Base-by-base conservation (phyloP, 1,284 basidiomycete species). In the Ceratobasidium sp. region DNA sequence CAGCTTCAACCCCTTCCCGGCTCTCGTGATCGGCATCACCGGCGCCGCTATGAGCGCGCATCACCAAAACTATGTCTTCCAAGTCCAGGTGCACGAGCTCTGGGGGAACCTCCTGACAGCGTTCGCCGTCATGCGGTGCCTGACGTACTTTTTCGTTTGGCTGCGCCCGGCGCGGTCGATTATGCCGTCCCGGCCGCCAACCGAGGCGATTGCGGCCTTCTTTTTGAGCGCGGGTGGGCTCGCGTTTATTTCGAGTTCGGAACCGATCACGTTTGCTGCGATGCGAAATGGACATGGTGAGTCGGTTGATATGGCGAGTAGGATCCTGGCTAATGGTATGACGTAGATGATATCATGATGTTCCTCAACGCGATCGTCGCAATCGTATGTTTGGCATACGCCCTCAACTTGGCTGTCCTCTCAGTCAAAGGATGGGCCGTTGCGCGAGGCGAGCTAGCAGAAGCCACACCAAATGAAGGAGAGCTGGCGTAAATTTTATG, bases 1-100 rank as follows among this genome's bases (percentile, higher is more conserved):
- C 22, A 93, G 91, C 81, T 97, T 97, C 83, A 98, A 98, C 81
- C 95, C 96, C 0, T 95, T 98, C 85, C 95, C 95, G 1, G 95
- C 95, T 0, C 86, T 98, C 41, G 92, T 95, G 58, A 96, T 98
- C 76, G 96, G 94, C 54, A 89, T 97, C 48, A 98, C 96, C 2
- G 96, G 97, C 41, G 87, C 93, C 4, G 96, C 95, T 0, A 98
- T 98, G 97, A 89, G 93, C n/a, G 94, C 95, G 0, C 96, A 98
- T 81, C 89, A 90, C 77, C 96, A 98, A 83, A 88, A 89, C 24
- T 98, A 98, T 83, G 81, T 91, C 51, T 96, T 96, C 84, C 92
- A 95, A 84, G 90, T 96, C 54, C 88, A 94, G 81, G 92, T 98
- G 74, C 97, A 98, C 82, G 83, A 86, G 62, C 86, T 98, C 0